Conservation (phyloP, 148 eudicot species). For the Cornus controversa region DNA sequence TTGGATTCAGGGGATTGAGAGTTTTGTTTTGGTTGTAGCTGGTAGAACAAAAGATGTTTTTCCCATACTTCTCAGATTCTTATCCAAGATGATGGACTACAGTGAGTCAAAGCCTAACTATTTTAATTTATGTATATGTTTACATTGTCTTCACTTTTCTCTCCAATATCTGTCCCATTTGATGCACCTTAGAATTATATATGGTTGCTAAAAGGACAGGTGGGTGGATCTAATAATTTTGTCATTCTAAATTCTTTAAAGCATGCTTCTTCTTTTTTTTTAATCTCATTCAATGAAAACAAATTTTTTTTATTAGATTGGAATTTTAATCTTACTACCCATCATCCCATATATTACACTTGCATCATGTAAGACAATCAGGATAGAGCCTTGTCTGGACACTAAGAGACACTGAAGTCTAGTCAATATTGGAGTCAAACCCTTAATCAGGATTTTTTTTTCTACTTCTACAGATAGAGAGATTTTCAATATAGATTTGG, state of each 20-base stretch:
- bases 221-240: too few relatives aligned
- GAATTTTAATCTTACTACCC: constrained; percentile 12
- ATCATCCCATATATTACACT: constrained; percentile 8
- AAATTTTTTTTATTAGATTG: too few relatives aligned
- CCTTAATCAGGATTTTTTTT: constrained; percentile 7
- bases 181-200: too few relatives aligned
- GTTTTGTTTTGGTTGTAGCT: constrained; percentile 34
- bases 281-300: too few relatives aligned
- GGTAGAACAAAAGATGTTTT: constrained; percentile 29
- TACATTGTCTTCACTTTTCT: too few relatives aligned
- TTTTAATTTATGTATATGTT: background rate
- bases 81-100: constrained; percentile 25
- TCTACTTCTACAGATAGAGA: background rate
- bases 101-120: constrained; percentile 3
- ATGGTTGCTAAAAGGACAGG: too few relatives aligned
- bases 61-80: constrained; percentile 28
- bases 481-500: too few relatives aligned
- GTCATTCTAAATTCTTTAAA: background rate
- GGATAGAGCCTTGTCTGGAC: constrained; percentile 16
- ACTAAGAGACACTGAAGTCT: constrained; percentile 21
- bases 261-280: background rate
- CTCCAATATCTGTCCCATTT: too few relatives aligned
- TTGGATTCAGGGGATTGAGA: constrained; percentile 14
- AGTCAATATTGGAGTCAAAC: constrained; percentile 17
- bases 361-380: background rate